Percentiles rank a stretch among this genome's conserved stretches.
These are phyloP conservation scores for Plasmodium inui DNA, from an alignment of 169 alveolate species.

Conservation along the genomic window DNA sequence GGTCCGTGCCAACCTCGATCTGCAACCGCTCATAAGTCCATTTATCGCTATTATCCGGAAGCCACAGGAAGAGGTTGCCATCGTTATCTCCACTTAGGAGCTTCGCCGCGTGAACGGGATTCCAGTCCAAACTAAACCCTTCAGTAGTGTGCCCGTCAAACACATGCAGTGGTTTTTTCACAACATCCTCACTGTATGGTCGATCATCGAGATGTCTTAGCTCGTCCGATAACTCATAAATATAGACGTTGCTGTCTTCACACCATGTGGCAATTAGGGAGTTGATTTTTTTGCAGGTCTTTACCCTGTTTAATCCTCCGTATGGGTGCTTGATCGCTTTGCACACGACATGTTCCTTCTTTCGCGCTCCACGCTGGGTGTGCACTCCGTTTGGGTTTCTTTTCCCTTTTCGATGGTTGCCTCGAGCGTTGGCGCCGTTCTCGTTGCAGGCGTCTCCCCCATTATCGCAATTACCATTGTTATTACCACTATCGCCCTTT, in stretches of 20 bases:
- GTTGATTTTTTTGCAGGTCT: constrained; percentile 35
- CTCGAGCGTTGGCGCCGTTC: neutral
- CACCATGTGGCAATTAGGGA: constrained; percentile 71
- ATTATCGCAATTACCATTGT: neutral
- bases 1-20: neutral
- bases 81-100: constrained; percentile 83
- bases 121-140: constrained; percentile 87
- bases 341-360: constrained; percentile 13
- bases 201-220: constrained; percentile 28
- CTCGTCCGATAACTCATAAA: constrained; percentile 48
- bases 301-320: constrained; percentile 52
- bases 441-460: neutral
- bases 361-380: neutral
- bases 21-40: constrained; percentile 28
- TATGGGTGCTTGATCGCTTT: constrained; percentile 40
- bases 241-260: constrained; percentile 60
- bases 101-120: constrained; percentile 76
- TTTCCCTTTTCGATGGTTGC: neutral
- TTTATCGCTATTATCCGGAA: constrained; percentile 61
- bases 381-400: neutral
- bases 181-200: constrained; percentile 15
- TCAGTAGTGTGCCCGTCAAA: constrained; percentile 78
- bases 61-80: constrained; percentile 80
- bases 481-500: neutral
- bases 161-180: constrained; percentile 20